These are phyloP conservation scores for Vigna hirtella DNA, from an alignment of 306 rosid genomes.

Conservation along the genomic window DNA sequence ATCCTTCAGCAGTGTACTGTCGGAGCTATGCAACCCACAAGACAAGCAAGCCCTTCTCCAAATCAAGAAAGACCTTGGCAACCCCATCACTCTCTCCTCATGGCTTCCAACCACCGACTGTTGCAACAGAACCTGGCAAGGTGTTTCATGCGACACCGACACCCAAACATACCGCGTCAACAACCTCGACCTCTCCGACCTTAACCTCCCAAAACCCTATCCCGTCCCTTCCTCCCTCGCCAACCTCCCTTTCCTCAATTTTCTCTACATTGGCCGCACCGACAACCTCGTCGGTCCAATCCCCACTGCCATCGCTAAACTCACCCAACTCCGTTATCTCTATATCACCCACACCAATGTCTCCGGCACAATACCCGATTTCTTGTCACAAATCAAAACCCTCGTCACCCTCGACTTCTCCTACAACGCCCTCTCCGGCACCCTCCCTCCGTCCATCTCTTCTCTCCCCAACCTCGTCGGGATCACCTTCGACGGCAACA, in stretches of 20 bases:
- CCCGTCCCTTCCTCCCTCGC: slow-evolving; percentile 21
- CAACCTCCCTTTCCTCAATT: neutral
- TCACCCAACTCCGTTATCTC: slow-evolving; percentile 27
- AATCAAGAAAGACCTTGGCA: slow-evolving; percentile 34
- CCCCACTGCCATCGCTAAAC: neutral
- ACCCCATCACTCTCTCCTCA: slow-evolving; percentile 39
- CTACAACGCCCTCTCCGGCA: slow-evolving; percentile 42
- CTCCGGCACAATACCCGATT: slow-evolving; percentile 35
- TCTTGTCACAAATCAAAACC: slow-evolving; percentile 37
- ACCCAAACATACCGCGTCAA: slow-evolving; percentile 42
- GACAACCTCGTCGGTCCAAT: slow-evolving; percentile 38
- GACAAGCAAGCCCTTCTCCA: slow-evolving; percentile 40
- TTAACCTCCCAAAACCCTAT: slow-evolving; percentile 7
- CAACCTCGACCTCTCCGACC: neutral
- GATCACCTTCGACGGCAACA: slow-evolving; percentile 35
- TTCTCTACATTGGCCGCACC: neutral
- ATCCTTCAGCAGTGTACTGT: neutral
- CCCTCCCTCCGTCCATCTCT: slow-evolving; percentile 29
- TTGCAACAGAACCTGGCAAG: slow-evolving; percentile 29
- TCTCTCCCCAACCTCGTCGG: slow-evolving; percentile 43
- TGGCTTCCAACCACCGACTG: slow-evolving; percentile 43
- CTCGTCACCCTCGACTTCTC: slow-evolving; percentile 36
- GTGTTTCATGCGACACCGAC: slow-evolving; percentile 42
- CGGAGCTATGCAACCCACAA: slow-evolving; percentile 40
- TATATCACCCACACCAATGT: slow-evolving; percentile 27